phyloP scores from a whole-genome alignment of 1,284 basidiomycete species.

The Termitomyces sp. region DNA sequence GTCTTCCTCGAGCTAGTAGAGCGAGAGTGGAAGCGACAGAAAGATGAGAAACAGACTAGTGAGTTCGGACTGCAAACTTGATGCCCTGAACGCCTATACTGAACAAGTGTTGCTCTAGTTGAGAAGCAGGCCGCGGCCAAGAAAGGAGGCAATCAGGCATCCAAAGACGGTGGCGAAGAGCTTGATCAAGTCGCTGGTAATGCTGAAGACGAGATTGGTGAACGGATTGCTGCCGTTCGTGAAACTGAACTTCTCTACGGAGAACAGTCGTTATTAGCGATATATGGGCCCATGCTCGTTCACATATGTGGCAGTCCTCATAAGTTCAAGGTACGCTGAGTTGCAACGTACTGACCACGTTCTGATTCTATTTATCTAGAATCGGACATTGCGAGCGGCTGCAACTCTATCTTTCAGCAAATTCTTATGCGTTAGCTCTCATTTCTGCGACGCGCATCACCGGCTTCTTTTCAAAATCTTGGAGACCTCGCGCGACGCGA shows the following conservation, averaged over 20 bases:
- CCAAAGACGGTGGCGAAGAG: slow-evolving; percentile 75
- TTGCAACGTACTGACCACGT: background rate
- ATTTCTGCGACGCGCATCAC: slow-evolving; percentile 91
- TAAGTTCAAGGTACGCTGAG: slow-evolving; percentile 68
- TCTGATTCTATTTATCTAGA: slow-evolving; percentile 42
- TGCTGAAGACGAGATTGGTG: slow-evolving; percentile 97
- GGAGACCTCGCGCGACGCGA: slow-evolving; percentile 84
- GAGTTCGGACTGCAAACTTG: slow-evolving; percentile 19
- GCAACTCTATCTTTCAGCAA: slow-evolving; percentile 91
- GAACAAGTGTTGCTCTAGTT: slow-evolving; percentile 28
- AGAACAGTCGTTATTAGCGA: slow-evolving; percentile 73
- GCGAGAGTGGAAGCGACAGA: slow-evolving; percentile 93
- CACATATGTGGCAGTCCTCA: slow-evolving; percentile 87
- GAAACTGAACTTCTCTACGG: slow-evolving; percentile 91
- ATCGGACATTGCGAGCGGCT: slow-evolving; percentile 79
- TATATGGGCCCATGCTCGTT: slow-evolving; percentile 88
- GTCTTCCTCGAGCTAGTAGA: slow-evolving; percentile 97
- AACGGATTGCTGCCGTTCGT: slow-evolving; percentile 77
- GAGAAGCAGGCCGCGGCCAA: slow-evolving; percentile 48
- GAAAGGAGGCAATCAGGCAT: slow-evolving; percentile 26
- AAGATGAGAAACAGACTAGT: slow-evolving; percentile 84
- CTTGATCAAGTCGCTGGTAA: slow-evolving; percentile 97
- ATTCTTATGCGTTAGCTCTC: slow-evolving; percentile 92
- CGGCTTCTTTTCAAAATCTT: slow-evolving; percentile 90
- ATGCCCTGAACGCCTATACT: slow-evolving; percentile 1